Percentiles rank a stretch among this genome's conserved stretches.
Evolutionary conservation across 208 protist species (phyloP).

Genomic region (Crithidia acanthocephali): DNA sequence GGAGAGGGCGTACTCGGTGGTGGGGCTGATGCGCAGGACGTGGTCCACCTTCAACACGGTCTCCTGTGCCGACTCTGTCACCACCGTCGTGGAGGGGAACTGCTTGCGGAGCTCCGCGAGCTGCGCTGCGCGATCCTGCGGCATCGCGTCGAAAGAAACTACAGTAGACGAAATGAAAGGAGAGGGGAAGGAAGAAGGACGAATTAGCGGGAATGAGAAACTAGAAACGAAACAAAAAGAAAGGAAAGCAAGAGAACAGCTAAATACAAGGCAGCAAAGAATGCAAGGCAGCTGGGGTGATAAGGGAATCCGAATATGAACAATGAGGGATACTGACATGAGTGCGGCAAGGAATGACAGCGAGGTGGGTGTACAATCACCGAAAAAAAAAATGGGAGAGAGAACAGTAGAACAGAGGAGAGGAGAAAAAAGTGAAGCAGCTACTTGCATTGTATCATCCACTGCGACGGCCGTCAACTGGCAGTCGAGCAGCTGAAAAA

Average conservation of each 20-base stretch:
- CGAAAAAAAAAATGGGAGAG: no score
- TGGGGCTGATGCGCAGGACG: constrained; percentile 40
- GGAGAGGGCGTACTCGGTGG: constrained; percentile 54
- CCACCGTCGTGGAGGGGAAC: constrained; percentile 49
- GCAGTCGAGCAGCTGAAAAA: no score
- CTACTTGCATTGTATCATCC: no score
- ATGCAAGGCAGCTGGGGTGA: no score
- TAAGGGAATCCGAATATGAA: no score
- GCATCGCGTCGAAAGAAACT: constrained; percentile 24
- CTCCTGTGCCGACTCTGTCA: constrained; percentile 49
- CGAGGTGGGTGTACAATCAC: no score
- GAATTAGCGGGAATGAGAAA: not conserved
- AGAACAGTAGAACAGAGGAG: no score
- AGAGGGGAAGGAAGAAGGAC: not conserved
- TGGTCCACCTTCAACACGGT: constrained; percentile 71
- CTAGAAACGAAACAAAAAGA: not conserved
- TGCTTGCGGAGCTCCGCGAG: constrained; percentile 42
- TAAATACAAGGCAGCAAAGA: no score
- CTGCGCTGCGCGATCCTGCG: constrained; percentile 38
- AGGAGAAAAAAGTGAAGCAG: no score
- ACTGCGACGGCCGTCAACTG: no score
- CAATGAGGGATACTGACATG: no score
- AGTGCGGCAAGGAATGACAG: no score
- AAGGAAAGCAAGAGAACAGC: not conserved
- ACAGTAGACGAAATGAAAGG: constrained; percentile 15